Percentiles rank a stretch among this genome's conserved stretches.
phyloP scores from a whole-genome alignment of 2,329 filamentous ascomycete species.

The Sporothrix phasma region DNA sequence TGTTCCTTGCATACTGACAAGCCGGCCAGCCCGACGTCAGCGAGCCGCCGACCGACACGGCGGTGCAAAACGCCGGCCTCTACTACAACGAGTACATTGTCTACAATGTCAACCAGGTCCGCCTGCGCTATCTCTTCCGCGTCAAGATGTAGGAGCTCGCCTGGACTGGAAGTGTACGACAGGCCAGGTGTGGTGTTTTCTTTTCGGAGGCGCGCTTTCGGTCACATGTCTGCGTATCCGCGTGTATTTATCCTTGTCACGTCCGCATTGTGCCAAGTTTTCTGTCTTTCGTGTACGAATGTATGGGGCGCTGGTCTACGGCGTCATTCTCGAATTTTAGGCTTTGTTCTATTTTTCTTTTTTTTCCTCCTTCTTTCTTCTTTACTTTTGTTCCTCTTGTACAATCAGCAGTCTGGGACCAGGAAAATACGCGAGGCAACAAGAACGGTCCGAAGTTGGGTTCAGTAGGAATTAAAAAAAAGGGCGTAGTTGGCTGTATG shows the following conservation, averaged over 20 bases:
- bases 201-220: neutral
- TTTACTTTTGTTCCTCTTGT: neutral
- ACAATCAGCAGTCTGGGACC: neutral
- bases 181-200: neutral
- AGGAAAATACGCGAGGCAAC: neutral
- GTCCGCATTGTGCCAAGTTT: neutral
- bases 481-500: neutral
- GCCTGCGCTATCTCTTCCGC: constrained; percentile 58
- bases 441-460: no score
- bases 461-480: neutral
- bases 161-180: neutral
- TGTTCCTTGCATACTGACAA: neutral
- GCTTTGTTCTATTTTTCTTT: neutral
- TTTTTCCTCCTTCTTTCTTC: neutral
- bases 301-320: neutral
- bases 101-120: constrained; percentile 60
- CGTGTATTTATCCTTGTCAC: neutral
- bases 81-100: constrained; percentile 66
- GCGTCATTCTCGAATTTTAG: neutral
- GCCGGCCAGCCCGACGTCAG: constrained; percentile 27
- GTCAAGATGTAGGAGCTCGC: constrained; percentile 41
- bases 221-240: no score
- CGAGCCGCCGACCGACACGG: constrained; percentile 38
- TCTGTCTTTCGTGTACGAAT: neutral
- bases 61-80: constrained; percentile 37